phyloP scores from a whole-genome alignment of 176 grass and related monocot species.

The Lolium multiflorum region DNA sequence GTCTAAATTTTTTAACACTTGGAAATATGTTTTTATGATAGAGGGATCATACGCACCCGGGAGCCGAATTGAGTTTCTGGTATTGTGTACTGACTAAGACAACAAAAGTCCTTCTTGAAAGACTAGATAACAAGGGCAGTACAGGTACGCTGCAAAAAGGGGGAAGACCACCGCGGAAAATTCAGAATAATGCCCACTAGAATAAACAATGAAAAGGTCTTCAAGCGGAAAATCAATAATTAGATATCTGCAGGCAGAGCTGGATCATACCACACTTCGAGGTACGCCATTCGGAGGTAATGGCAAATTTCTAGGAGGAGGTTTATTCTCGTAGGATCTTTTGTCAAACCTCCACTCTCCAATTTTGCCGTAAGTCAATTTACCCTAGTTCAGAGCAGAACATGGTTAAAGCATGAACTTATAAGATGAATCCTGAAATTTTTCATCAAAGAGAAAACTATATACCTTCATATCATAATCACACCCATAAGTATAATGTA shows the following conservation, averaged over 20 bases:
- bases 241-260: conserved; percentile 35
- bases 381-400: conserved; percentile 57
- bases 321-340: conserved; percentile 65
- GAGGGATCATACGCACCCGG: no score
- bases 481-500: conserved; percentile 98
- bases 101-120: background rate
- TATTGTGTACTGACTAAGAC: background rate
- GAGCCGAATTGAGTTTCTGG: no score
- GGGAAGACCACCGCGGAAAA: background rate
- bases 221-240: background rate
- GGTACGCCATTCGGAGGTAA: conserved; percentile 81
- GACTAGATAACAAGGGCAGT: background rate
- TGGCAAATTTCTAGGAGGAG: conserved; percentile 82
- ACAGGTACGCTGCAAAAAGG: background rate
- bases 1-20: no score
- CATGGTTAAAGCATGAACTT: conserved; percentile 27
- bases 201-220: background rate
- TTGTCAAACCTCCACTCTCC: conserved; percentile 99
- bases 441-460: conserved; percentile 4
- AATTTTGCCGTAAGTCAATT: conserved; percentile 88
- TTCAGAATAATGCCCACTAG: background rate
- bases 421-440: conserved; percentile 10
- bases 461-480: conserved; percentile 87
- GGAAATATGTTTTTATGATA: no score
- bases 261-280: conserved; percentile 85